Base-by-base conservation (phyloP, 148 eudicot species). In the Heliamphora exappendiculata region DNA sequence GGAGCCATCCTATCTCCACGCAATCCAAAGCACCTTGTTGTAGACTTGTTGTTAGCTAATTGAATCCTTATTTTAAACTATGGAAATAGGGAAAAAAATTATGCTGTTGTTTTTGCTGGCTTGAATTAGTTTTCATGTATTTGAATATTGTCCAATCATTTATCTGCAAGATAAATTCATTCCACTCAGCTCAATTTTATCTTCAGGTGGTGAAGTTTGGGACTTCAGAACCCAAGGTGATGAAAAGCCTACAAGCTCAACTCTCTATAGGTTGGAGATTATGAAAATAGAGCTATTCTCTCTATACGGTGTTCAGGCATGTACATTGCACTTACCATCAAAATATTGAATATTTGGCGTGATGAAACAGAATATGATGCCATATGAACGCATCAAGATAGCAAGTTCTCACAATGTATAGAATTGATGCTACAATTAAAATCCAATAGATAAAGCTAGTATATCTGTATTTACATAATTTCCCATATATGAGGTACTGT, bases 241-340 rank as follows among this genome's bases (percentile, higher is more conserved):
- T 62, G 65, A 70, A 50, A 76, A 54, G 42, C 55, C 33, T 55
- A 36, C 58, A 78, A 76, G 79, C 70, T 85, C 87, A 66, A 78
- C 80, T 70, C 57, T 81, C 29, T 87, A 85, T 76, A 85, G 82
- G 76, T 72, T 87, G 86, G 90, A 87, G 72, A 79, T 87, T 47
- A 72, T 82, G 72, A 83, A 69, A 81, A 77, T 87, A 33, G 85
- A 87, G 83, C 83, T 87, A 28, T 78, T 79, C 78, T 87, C 88
- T 5, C 78, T 85, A 14, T 87, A 87, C 44, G 90, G 90, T 49
- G 75, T 75, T 77, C 90, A 85, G 86, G 90, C 66, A 87, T 79
- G 85, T 83, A 68, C 65, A 57, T 63, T 66, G 33, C 73, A 41
- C 75, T 66, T 10, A n/a, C 58, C 22, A 22, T 44, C 36, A 14